These are phyloP conservation scores for Streptanthus diversifolius DNA, from an alignment of 345 rosid genomes.

Conservation along the genomic window DNA sequence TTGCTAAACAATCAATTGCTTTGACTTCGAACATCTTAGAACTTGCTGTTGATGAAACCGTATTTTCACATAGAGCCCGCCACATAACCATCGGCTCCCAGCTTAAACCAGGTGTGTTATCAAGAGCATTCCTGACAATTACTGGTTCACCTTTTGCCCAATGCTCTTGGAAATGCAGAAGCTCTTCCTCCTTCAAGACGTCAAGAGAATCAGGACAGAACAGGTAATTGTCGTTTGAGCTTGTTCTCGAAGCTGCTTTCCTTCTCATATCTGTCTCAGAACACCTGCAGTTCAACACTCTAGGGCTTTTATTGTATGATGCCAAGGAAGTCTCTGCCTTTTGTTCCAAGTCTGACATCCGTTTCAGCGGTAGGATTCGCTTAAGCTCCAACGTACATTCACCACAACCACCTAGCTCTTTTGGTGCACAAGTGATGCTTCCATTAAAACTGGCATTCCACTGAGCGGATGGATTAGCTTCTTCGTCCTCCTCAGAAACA, in stretches of 20 bases:
- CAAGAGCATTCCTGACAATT: slow-evolving; percentile 58
- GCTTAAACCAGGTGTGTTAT: slow-evolving; percentile 58
- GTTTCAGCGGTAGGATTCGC: slow-evolving; percentile 45
- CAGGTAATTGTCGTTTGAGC: slow-evolving; percentile 54
- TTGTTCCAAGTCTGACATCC: slow-evolving; percentile 49
- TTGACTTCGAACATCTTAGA: slow-evolving; percentile 59
- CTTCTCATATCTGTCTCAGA: slow-evolving; percentile 21
- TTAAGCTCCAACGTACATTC: slow-evolving; percentile 57
- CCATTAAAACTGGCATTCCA: slow-evolving; percentile 55
- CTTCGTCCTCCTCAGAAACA: slow-evolving; percentile 22
- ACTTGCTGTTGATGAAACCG: slow-evolving; percentile 34
- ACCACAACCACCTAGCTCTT: slow-evolving; percentile 77
- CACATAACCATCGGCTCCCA: slow-evolving; percentile 99
- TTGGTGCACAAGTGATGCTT: slow-evolving; percentile 62
- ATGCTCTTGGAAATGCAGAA: slow-evolving; percentile 54
- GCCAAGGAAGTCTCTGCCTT: slow-evolving; percentile 41
- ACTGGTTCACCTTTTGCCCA: slow-evolving; percentile 89
- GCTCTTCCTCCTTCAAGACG: slow-evolving; percentile 38
- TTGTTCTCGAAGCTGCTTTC: slow-evolving; percentile 60
- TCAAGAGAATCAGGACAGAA: slow-evolving; percentile 50
- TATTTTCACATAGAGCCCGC: slow-evolving; percentile 70
- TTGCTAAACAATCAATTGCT: slow-evolving; percentile 76
- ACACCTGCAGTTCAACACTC: slow-evolving; percentile 16
- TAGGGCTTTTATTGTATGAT: slow-evolving; percentile 14
- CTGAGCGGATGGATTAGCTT: slow-evolving; percentile 18